A percentile compares a stretch with the other conserved stretches of the same genome.
Conservation (phyloP, 1,284 basidiomycete species). For the Sanghuangporus baumii region DNA sequence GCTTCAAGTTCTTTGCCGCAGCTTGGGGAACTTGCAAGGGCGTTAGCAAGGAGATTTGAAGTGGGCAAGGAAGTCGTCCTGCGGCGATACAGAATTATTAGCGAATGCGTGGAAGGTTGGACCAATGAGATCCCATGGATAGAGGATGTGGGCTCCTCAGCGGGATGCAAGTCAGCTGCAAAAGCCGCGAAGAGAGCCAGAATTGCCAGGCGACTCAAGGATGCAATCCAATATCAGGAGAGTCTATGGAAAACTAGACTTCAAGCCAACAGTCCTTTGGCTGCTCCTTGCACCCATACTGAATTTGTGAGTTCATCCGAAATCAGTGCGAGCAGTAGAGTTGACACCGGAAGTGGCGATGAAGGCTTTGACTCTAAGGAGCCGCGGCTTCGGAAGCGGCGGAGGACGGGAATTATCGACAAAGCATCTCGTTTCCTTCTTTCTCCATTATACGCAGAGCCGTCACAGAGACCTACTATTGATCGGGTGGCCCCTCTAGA, state of each 20-base stretch:
- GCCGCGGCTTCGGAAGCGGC: conserved; percentile 31
- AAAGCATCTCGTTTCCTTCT: conserved; percentile 51
- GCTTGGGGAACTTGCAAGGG: conserved; percentile 47
- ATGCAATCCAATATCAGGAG: conserved; percentile 62
- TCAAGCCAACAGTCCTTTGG: conserved; percentile 28
- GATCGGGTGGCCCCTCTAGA: conserved; percentile 9
- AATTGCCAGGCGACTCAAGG: conserved; percentile 59
- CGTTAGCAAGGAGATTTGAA: conserved; percentile 46
- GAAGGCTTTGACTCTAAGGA: conserved; percentile 18
- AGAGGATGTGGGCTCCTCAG: conserved; percentile 37
- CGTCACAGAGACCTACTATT: conserved; percentile 21
- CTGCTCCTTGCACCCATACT: conserved; percentile 34
- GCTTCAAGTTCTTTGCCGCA: conserved; percentile 47
- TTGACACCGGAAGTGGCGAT: conserved; percentile 13
- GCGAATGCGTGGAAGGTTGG: conserved; percentile 52
- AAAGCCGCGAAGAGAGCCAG: conserved; percentile 54
- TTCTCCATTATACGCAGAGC: conserved; percentile 36
- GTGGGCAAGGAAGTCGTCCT: conserved; percentile 50
- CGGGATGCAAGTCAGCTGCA: conserved; percentile 37
- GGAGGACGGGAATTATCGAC: conserved; percentile 33
- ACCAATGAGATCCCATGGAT: conserved; percentile 68
- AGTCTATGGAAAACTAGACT: conserved; percentile 45
- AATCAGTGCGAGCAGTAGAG: conserved; percentile 12
- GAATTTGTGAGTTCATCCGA: conserved; percentile 26
- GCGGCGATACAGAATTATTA: conserved; percentile 60